Conservation (phyloP, 2,329 filamentous ascomycete genomes). For the Ploettnerulaceae sp. region DNA sequence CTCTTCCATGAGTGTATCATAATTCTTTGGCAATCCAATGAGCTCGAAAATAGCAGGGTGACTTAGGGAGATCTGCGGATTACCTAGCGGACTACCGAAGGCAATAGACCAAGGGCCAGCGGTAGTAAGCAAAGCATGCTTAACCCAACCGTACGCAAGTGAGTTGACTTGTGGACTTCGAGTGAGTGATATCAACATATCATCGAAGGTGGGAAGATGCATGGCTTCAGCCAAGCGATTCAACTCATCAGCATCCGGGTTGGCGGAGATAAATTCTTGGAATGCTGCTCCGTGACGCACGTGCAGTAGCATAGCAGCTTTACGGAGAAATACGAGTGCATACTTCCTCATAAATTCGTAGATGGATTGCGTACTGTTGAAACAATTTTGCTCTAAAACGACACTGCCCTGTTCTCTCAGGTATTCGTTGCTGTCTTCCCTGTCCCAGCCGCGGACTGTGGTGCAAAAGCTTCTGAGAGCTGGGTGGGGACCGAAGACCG, state of each 20-base stretch:
- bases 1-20: conserved; percentile 88
- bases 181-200: conserved; percentile 53
- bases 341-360: conserved; percentile 70
- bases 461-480: conserved; percentile 28
- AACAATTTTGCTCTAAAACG: conserved; percentile 51
- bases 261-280: conserved; percentile 59
- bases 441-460: conserved; percentile 18
- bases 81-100: neutral
- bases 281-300: conserved; percentile 88
- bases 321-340: conserved; percentile 84
- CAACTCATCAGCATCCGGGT: conserved; percentile 69
- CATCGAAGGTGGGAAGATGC: conserved; percentile 70
- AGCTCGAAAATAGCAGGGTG: conserved; percentile 94
- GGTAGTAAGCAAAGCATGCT: too few species aligned
- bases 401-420: conserved; percentile 34
- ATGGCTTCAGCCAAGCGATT: conserved; percentile 74
- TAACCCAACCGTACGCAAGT: conserved; percentile 67
- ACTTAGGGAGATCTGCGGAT: conserved; percentile 42
- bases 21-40: conserved; percentile 85
- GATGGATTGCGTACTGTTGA: conserved; percentile 50
- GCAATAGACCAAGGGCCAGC: too few species aligned
- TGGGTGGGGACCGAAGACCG: conserved; percentile 3
- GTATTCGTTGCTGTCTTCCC: conserved; percentile 4
- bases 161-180: conserved; percentile 34
- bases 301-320: conserved; percentile 76